Conservation (phyloP, 1,139 yeast species). For the Sugiyamaella grinbergsii region DNA sequence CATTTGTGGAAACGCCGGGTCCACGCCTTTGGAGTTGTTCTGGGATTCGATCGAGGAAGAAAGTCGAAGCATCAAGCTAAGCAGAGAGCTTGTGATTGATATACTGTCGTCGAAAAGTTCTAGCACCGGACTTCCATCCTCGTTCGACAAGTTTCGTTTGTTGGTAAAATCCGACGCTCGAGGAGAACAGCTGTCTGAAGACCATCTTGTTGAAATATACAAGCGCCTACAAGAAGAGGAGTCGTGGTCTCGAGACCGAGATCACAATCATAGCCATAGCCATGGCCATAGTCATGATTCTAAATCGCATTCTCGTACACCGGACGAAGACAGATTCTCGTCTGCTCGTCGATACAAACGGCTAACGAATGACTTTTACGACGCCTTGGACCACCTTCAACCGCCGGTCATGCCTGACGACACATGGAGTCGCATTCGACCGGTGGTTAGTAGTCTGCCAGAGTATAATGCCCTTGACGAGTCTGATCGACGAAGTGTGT, state of each 20-base stretch:
- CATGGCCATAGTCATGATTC: conserved; percentile 19
- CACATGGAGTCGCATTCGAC: conserved; percentile 46
- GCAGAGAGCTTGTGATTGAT: conserved; percentile 61
- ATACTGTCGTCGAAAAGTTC: conserved; percentile 47
- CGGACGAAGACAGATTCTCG: conserved; percentile 41
- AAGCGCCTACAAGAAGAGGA: conserved; percentile 25
- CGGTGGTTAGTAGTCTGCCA: conserved; percentile 38
- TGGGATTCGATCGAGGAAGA: conserved; percentile 74
- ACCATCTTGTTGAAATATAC: conserved; percentile 23
- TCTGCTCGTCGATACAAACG: conserved; percentile 44
- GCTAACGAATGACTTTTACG: conserved; percentile 44
- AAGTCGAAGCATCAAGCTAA: conserved; percentile 56
- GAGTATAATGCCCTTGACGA: conserved; percentile 45
- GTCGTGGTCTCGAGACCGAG: conserved; percentile 17
- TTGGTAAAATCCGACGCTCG: conserved; percentile 32
- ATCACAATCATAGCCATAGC: conserved; percentile 31
- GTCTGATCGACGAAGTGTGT: conserved; percentile 42
- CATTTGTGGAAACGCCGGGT: conserved; percentile 76
- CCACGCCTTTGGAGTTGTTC: conserved; percentile 75
- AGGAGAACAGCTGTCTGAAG: conserved; percentile 20
- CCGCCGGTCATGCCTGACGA: conserved; percentile 39
- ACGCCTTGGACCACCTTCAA: conserved; percentile 42
- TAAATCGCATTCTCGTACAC: background rate
- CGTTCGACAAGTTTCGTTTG: conserved; percentile 33
- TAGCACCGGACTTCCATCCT: conserved; percentile 7